Conservation (phyloP, 2,329 filamentous ascomycete genomes). For the Nigrospora sphaerica region DNA sequence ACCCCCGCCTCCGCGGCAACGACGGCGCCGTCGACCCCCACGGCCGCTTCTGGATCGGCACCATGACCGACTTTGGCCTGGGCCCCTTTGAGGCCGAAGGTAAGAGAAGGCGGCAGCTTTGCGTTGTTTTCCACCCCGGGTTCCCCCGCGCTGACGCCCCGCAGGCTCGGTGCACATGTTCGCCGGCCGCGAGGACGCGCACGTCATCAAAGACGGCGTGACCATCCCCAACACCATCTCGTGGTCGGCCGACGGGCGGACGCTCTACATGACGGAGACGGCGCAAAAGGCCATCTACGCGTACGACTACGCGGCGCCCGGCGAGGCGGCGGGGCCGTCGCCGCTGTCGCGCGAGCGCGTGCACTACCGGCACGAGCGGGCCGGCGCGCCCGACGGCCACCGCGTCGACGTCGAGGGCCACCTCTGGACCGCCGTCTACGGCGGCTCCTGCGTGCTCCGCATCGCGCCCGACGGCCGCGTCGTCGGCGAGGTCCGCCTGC, state of each 20-base stretch:
- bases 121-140: too few species aligned
- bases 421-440: slow-evolving; percentile 85
- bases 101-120: slow-evolving; percentile 23
- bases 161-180: slow-evolving; percentile 69
- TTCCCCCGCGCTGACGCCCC: neutral
- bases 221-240: slow-evolving; percentile 80
- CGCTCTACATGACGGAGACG: slow-evolving; percentile 79
- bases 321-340: slow-evolving; percentile 55
- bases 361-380: slow-evolving; percentile 63
- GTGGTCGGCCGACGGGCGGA: slow-evolving; percentile 67
- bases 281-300: slow-evolving; percentile 62
- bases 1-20: slow-evolving; percentile 60
- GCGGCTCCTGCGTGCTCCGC: slow-evolving; percentile 66
- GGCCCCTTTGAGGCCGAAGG: slow-evolving; percentile 55
- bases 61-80: slow-evolving; percentile 68
- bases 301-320: slow-evolving; percentile 64
- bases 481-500: slow-evolving; percentile 67
- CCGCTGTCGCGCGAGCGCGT: slow-evolving; percentile 57
- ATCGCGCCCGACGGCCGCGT: slow-evolving; percentile 64
- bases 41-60: slow-evolving; percentile 78
- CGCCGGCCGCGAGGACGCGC: slow-evolving; percentile 51
- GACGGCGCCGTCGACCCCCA: slow-evolving; percentile 76
- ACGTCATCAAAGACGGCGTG: slow-evolving; percentile 51
- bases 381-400: slow-evolving; percentile 75
- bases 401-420: slow-evolving; percentile 77